Conservation (phyloP, 2,329 filamentous ascomycete genomes). For the Talaromyces rugulosus region DNA sequence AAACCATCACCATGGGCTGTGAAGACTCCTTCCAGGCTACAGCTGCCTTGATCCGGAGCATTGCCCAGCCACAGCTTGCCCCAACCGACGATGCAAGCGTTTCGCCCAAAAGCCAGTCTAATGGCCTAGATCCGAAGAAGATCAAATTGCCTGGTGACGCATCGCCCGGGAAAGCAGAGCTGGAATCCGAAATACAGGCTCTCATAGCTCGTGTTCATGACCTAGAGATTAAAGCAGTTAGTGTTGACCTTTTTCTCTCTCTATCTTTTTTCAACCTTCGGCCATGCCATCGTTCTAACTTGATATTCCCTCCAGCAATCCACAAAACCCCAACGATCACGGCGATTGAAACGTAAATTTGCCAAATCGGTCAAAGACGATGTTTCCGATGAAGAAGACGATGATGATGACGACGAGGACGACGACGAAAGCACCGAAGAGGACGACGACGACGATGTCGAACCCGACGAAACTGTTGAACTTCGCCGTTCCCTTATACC, state of each 20-base stretch:
- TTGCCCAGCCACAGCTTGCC: constrained; percentile 36
- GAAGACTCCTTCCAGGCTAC: constrained; percentile 47
- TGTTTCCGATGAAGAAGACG: constrained; percentile 21
- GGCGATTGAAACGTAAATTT: constrained; percentile 27
- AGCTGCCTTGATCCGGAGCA: constrained; percentile 38
- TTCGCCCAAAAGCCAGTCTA: constrained; percentile 35
- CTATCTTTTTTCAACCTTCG: not conserved
- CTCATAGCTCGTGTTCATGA: constrained; percentile 73
- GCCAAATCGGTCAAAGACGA: constrained; percentile 34
- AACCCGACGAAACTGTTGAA: constrained; percentile 1
- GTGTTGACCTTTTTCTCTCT: constrained; percentile 14
- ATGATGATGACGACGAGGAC: constrained; percentile 6
- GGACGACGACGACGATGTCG: constrained; percentile 47
- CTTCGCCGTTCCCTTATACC: constrained; percentile 46
- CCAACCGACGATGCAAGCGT: constrained; percentile 28
- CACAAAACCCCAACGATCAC: constrained; percentile 34
- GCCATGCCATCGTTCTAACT: not conserved
- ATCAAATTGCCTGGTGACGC: constrained; percentile 74
- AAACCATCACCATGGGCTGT: constrained; percentile 37
- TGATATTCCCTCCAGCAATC: constrained; percentile 28
- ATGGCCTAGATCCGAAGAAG: constrained; percentile 49
- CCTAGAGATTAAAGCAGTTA: constrained; percentile 72
- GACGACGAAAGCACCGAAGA: constrained; percentile 36
- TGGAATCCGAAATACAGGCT: constrained; percentile 79
- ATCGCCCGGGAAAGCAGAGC: constrained; percentile 67